phyloP scores from a whole-genome alignment of 768 basidiomycete genomes.

The Russula compacta region DNA sequence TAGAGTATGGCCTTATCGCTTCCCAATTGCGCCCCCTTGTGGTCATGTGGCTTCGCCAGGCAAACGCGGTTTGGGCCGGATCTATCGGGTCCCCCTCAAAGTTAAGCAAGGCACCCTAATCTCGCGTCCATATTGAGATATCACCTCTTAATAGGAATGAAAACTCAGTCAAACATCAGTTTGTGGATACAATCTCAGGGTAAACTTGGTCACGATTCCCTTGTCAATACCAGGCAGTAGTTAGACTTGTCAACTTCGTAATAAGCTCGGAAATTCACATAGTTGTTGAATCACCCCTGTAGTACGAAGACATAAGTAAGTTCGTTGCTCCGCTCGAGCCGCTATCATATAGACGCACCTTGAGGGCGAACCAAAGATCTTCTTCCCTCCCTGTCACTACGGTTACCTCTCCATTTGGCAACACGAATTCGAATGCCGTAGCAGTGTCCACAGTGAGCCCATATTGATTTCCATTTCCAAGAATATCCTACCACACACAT shows the following conservation, averaged over 20 bases:
- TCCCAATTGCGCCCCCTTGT: neutral
- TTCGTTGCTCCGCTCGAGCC: neutral
- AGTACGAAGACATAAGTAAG: neutral
- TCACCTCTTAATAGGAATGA: neutral
- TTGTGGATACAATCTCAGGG: slow-evolving; percentile 3
- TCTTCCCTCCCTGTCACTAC: slow-evolving; percentile 12
- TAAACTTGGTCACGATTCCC: slow-evolving; percentile 16
- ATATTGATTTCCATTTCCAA: slow-evolving; percentile 17
- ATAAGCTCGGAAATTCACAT: neutral
- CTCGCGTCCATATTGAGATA: neutral
- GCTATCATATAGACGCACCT: neutral
- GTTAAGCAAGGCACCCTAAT: neutral
- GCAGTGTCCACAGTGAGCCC: slow-evolving; percentile 20
- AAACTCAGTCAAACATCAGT: slow-evolving; percentile 9
- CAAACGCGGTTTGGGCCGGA: neutral
- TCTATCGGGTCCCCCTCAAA: neutral
- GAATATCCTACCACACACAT: neutral
- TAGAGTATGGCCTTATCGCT: too few species aligned
- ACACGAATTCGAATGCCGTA: slow-evolving; percentile 18
- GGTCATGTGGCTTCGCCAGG: neutral
- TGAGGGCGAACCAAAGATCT: slow-evolving; percentile 15
- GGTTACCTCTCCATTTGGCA: slow-evolving; percentile 15
- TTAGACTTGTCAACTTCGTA: neutral
- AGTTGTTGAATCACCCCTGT: slow-evolving; percentile 15
- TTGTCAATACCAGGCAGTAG: neutral